Evolutionary conservation across 257 asterid genomes (phyloP).

Genomic region (Salvia rosmarinus): DNA sequence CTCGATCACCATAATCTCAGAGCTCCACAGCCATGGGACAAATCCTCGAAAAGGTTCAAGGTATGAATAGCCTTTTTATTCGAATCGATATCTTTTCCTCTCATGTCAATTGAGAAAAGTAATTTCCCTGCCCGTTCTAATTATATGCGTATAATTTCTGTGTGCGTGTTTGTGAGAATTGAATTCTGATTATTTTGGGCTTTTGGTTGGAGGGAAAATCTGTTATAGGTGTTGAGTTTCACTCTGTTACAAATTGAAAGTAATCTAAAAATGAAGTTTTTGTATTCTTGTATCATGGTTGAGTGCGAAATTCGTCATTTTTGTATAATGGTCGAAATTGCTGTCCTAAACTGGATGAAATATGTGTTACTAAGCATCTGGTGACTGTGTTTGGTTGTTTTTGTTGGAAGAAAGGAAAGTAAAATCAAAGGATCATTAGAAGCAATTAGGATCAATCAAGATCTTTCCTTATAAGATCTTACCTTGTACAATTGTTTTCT

Average conservation of each 20-base stretch:
- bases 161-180: not conserved
- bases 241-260: not conserved
- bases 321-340: not conserved
- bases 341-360: not conserved
- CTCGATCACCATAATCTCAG: conserved; percentile 24
- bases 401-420: too few species aligned
- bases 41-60: conserved; percentile 69
- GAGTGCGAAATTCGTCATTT: not conserved
- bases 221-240: conserved; percentile 8
- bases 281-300: not conserved
- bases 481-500: too few species aligned
- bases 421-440: too few species aligned
- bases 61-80: conserved; percentile 37
- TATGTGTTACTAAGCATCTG: not conserved
- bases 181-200: not conserved
- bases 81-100: not conserved
- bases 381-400: not conserved
- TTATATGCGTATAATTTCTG: not conserved
- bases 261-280: not conserved
- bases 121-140: too few species aligned
- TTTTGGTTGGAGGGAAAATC: conserved; percentile 2
- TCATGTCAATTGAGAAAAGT: too few species aligned
- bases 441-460: too few species aligned
- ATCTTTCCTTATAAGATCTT: too few species aligned
- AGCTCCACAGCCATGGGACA: conserved; percentile 64